Conservation (phyloP, 306 rosid genomes). For the Cicer judaicum region DNA sequence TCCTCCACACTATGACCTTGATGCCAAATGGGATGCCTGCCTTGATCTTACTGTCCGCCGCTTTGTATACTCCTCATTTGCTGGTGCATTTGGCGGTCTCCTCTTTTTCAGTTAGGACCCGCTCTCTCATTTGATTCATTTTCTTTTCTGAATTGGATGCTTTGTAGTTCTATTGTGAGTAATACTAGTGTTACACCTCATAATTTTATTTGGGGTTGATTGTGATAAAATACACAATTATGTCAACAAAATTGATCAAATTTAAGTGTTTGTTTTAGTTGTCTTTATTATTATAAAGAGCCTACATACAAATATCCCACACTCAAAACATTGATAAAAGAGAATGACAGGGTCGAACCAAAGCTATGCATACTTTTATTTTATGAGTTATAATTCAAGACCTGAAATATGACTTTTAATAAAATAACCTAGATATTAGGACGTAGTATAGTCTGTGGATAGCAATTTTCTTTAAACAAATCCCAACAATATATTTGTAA, state of each 20-base stretch:
- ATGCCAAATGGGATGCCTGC: slow-evolving; percentile 54
- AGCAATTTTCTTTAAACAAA: too few relatives aligned
- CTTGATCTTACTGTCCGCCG: slow-evolving; percentile 55
- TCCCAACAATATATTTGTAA: background rate
- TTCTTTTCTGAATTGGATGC: background rate
- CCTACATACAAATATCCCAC: too few relatives aligned
- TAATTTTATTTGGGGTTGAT: background rate
- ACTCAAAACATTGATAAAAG: too few relatives aligned
- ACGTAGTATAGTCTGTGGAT: too few relatives aligned
- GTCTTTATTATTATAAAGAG: too few relatives aligned
- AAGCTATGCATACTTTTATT: too few relatives aligned
- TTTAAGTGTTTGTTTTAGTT: too few relatives aligned
- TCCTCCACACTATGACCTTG: slow-evolving; percentile 37
- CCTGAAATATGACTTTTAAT: too few relatives aligned
- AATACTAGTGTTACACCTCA: background rate
- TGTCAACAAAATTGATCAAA: too few relatives aligned
- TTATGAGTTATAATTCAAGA: too few relatives aligned
- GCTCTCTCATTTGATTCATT: background rate
- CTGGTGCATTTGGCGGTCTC: slow-evolving; percentile 53
- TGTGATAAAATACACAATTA: background rate
- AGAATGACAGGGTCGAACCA: too few relatives aligned
- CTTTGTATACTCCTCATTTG: slow-evolving; percentile 46
- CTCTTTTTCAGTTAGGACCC: slow-evolving; percentile 48
- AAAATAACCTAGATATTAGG: too few relatives aligned
- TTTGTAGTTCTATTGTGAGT: background rate